A percentile compares a stretch with the other conserved stretches of the same genome.
phyloP scores from a whole-genome alignment of 192 early-diverging fungal genomes.

The Umbelopsis sp. region DNA sequence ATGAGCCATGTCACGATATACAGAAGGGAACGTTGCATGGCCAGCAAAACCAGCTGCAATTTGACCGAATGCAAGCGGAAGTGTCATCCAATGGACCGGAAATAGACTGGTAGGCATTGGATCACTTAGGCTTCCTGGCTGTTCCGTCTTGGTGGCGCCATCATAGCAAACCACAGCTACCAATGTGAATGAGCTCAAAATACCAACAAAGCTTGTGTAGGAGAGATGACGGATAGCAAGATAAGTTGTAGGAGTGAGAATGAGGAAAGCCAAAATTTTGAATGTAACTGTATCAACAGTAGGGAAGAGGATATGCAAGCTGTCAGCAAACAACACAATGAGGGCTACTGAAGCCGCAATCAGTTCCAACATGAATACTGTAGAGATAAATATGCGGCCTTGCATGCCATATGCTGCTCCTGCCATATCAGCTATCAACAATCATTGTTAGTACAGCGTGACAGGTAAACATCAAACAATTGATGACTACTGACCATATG shows the following conservation, averaged over 20 bases:
- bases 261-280: constrained; percentile 49
- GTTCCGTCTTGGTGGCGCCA: constrained; percentile 47
- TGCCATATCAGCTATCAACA: constrained; percentile 34
- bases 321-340: constrained; percentile 43
- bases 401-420: constrained; percentile 42
- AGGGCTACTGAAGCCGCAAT: constrained; percentile 45
- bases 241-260: constrained; percentile 60
- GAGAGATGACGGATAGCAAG: constrained; percentile 52
- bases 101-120: constrained; percentile 50
- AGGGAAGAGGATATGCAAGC: constrained; percentile 40
- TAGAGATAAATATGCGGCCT: constrained; percentile 32
- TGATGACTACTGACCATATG: constrained; percentile 23
- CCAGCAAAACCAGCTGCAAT: constrained; percentile 62
- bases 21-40: constrained; percentile 69
- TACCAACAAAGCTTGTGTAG: constrained; percentile 60
- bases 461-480: not conserved
- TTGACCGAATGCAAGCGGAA: constrained; percentile 57
- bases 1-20: constrained; percentile 67
- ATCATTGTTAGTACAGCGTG: not conserved
- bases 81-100: constrained; percentile 32
- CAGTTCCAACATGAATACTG: constrained; percentile 42
- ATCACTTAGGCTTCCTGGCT: constrained; percentile 61
- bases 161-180: constrained; percentile 58
- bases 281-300: constrained; percentile 34
- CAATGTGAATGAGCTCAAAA: constrained; percentile 55